Evolutionary conservation across 1,284 basidiomycete genomes (phyloP), one percentile per base, ranked within the genome.

Genomic region (Puccinia sorghi): DNA sequence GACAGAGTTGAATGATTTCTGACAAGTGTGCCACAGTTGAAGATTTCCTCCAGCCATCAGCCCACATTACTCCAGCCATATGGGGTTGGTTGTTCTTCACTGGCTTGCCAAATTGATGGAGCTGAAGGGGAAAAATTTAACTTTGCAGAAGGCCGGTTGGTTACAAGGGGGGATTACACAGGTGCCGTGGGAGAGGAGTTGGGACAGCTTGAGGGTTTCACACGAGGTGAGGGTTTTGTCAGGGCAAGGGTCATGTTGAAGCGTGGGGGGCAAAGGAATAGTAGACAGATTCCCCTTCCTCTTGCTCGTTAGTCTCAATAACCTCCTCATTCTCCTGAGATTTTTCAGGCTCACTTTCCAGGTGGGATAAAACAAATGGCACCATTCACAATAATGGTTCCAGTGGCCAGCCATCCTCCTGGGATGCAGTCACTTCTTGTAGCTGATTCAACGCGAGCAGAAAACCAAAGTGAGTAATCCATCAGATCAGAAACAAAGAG

Each of bases 101-200:
- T 22, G 37, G 3, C 17, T 15, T 2, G 13, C 9, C 5, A 13
- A 15, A 46, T 11, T 46, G 15, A 66, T 66, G 1, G 63, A 66
- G 7, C 3, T 7, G 27, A 66, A 66, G 12, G 63, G 39, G n/a
- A 46, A 3, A 48, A 13, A 37, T 46, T 66, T 8, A 22, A 66
- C 25, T n/a, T 66, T 66, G 39, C 39, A 27, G 41, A 66, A 66
- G 1, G 8, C 63, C 8, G 37, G 39, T 39, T 46, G 20, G 27
- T 20, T 20, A 11, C 41, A 39, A 5, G 37, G 63, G 5, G 39
- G 20, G 46, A 46, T 37, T 2, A 66, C 27, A 37, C 63, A 66
- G 39, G 63, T 66, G 22, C 63, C 63, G 46, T 43, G 32, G 27
- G 63, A 41, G 63, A 66, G 39, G n/a, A 8, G 61, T 9, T 39